Percentiles rank a stretch among this genome's conserved stretches.
Conservation (phyloP, 2,329 filamentous ascomycete species). For the Scedosporium apiospermum region DNA sequence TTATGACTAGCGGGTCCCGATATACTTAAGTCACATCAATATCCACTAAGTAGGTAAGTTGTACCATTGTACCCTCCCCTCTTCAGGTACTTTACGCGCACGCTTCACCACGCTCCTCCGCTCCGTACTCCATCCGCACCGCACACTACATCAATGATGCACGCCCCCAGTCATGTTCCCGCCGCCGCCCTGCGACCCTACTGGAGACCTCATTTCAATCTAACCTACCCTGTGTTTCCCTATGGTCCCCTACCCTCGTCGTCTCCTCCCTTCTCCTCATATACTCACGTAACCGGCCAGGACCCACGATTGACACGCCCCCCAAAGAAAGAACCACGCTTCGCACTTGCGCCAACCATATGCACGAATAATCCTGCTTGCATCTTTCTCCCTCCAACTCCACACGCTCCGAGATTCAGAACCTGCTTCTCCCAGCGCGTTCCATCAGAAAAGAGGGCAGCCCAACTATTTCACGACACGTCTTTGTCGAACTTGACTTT, state of each 20-base stretch:
- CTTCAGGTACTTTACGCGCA: neutral
- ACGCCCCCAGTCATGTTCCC: constrained; percentile 6
- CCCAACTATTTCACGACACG: constrained; percentile 55
- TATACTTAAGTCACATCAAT: too few relatives aligned
- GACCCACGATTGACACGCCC: constrained; percentile 4
- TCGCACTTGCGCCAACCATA: constrained; percentile 36
- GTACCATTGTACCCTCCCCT: neutral
- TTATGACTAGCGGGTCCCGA: too few relatives aligned
- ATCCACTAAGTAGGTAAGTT: neutral
- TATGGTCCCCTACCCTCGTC: neutral
- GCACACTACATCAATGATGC: constrained; percentile 2
- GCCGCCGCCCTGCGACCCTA: constrained; percentile 7
- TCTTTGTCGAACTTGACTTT: constrained; percentile 38
- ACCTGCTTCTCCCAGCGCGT: constrained; percentile 18
- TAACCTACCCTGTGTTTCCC: neutral
- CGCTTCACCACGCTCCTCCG: neutral
- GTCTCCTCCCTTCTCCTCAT: neutral
- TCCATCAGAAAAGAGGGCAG: constrained; percentile 18
- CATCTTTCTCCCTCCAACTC: constrained; percentile 27
- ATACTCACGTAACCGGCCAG: constrained; percentile 4
- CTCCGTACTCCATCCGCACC: neutral
- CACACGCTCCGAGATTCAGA: constrained; percentile 23
- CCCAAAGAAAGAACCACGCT: constrained; percentile 6
- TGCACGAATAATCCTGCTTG: constrained; percentile 37
- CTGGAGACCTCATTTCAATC: constrained; percentile 6